Evolutionary conservation across 352 stramenopile genomes (phyloP).

Genomic region (Salisapilia sapeloensis): DNA sequence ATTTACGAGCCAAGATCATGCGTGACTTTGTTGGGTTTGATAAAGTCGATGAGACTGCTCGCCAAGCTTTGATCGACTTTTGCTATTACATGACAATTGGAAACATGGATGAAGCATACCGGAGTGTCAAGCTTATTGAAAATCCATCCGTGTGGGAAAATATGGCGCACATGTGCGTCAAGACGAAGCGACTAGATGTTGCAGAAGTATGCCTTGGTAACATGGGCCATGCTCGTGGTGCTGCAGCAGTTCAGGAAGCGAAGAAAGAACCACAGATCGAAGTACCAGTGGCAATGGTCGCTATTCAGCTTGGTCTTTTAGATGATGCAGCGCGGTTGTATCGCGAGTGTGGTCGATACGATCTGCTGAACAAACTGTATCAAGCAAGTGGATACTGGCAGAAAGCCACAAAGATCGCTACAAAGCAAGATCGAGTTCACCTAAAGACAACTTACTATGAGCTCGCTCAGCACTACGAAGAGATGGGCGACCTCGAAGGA

Average conservation of each 20-base stretch:
- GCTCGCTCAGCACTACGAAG: constrained; percentile 82
- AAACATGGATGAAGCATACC: constrained; percentile 92
- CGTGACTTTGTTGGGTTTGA: constrained; percentile 86
- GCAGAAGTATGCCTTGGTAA: constrained; percentile 89
- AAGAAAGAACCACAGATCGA: constrained; percentile 56
- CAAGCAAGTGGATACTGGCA: constrained; percentile 84
- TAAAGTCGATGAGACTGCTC: constrained; percentile 74
- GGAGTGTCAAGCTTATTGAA: constrained; percentile 85
- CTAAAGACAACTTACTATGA: constrained; percentile 83
- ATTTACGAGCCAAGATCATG: constrained; percentile 77
- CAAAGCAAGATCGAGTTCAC: constrained; percentile 84
- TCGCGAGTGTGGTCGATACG: constrained; percentile 78
- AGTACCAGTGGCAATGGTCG: constrained; percentile 80
- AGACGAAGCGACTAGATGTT: constrained; percentile 89
- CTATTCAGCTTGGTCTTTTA: constrained; percentile 84
- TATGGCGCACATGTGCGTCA: constrained; percentile 93
- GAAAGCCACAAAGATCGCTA: constrained; percentile 76
- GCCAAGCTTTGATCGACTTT: constrained; percentile 87
- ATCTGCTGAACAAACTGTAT: constrained; percentile 87
- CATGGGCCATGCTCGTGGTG: constrained; percentile 86
- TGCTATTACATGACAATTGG: constrained; percentile 90
- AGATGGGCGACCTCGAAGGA: constrained; percentile 70
- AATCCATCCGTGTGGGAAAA: constrained; percentile 90
- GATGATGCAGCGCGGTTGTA: constrained; percentile 87
- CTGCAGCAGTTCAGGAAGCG: constrained; percentile 72